Evolutionary conservation across 257 asterid species (phyloP), one percentile per base, ranked within the genome.

Genomic region (Solanum appendiculatum): DNA sequence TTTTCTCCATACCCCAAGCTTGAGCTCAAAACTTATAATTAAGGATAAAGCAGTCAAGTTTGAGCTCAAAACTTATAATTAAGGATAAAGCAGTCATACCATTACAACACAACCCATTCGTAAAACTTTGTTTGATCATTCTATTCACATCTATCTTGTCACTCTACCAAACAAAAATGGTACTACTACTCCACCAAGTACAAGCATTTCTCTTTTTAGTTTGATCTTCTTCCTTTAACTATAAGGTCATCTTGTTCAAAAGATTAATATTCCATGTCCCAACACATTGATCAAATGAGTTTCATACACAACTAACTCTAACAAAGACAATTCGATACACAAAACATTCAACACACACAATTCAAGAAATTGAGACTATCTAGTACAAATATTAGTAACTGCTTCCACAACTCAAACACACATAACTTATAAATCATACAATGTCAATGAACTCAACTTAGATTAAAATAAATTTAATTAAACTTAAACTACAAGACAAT

Each of bases 261-360:
- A 21, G 31, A 60, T 60, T 3, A 58, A 58, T 5, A 58, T 25
- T 56, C 33, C 34, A 27, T 66, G 73, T 66, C 73, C 16, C 36
- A 27, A 66, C 8, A 27, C 37, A 66, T 66, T 23, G 70, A 27
- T 66, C 21, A 66, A 56, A 56, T 21, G 64, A 56, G 27, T 56
- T 7, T 25, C 13, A 21, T 56, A 20, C 11, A 20, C 27, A 3
- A 56, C 3, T 56, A 56, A 7, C 11, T 56, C 64, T 9, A 1
- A 56, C 0, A 18, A 16, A 6, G 1, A 56, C 9, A 7, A 0
- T 21, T 56, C 27, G 0, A 0, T 20, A 7, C 0, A 21, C 12
- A 56, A 56, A 56, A 0, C 64, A 54, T 18, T 21, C 1, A 0
- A 7, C 31, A 4, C 3, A 10, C 0, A 58, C 21, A 58, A 3